Conservation (phyloP, 1,284 basidiomycete species). For the Tetrapyrgos nigripes region DNA sequence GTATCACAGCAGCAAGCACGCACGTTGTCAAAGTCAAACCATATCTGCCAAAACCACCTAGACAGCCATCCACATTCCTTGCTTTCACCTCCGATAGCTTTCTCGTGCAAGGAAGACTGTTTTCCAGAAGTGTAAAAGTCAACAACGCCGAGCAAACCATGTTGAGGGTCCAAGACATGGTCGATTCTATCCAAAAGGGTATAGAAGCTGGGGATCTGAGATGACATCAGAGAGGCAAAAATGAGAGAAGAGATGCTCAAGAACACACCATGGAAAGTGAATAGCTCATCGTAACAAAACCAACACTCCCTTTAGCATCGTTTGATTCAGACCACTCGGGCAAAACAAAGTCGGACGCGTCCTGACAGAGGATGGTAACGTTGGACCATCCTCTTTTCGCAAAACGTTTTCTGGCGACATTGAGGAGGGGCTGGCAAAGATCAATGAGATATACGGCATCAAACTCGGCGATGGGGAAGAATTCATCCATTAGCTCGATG, state of each 20-base stretch:
- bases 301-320: constrained; percentile 61
- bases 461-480: constrained; percentile 68
- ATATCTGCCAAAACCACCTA: constrained; percentile 85
- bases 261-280: constrained; percentile 71
- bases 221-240: not conserved
- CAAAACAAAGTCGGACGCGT: constrained; percentile 74
- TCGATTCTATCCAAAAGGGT: constrained; percentile 76
- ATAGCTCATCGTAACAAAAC: constrained; percentile 74
- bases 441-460: constrained; percentile 81
- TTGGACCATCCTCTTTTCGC: constrained; percentile 76
- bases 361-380: constrained; percentile 78
- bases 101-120: constrained; percentile 60
- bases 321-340: constrained; percentile 58
- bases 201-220: constrained; percentile 77
- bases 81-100: constrained; percentile 73
- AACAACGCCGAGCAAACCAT: constrained; percentile 74
- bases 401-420: constrained; percentile 76
- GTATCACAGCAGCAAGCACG: constrained; percentile 32
- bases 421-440: constrained; percentile 77
- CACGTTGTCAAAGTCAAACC: constrained; percentile 85
- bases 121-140: constrained; percentile 84
- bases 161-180: constrained; percentile 68
- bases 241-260: not conserved
- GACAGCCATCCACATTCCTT: constrained; percentile 78
- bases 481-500: constrained; percentile 83